Base-by-base conservation (phyloP, 192 early-diverging fungal species). In the Coemansia sp. region DNA sequence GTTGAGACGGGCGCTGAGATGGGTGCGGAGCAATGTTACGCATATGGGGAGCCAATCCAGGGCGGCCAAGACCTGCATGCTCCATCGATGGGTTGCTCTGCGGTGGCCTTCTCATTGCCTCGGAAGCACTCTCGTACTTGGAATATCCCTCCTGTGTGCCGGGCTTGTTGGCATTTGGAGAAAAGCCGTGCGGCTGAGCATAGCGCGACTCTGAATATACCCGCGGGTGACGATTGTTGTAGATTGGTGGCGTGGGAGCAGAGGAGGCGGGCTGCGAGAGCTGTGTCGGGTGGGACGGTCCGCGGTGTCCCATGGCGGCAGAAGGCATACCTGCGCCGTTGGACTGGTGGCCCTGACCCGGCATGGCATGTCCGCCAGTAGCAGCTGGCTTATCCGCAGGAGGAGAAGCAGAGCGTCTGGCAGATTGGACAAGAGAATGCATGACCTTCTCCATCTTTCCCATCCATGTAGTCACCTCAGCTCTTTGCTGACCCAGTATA, bases 391-490 rank as follows among this genome's bases (percentile, higher is more conserved):
- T 32, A 24, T 38, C 49, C 3, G 57, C 50, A 7, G 57, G 36
- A 25, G 47, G 19, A 2, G 29, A 18, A 35, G 10, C 40, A 13
- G 27, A 28, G 28, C 18, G 45, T 0, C 19, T 26, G 13, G 52
- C 6, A 2, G 33, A 24, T 4, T 23, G n/a, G 9, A 24, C 19
- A 19, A 23, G 32, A 10, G 40, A 28, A 18, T 43, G 69, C 19
- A 72, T 24, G 23, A 40, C 48, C 29, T 36, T 57, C 30, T 74
- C 71, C 9, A 74, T 37, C 46, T 51, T 57, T 33, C 50, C 11
- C 71, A 74, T 74, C 71, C 71, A 74, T 5, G 42, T 32, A 25
- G 50, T 63, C 15, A 67, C 43, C 30, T 74, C 71, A 18, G 50
- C 38, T 48, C 52, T 50, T 42, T 74, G 58, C 55, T 74, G 64